Evolutionary conservation across 2,329 filamentous ascomycete genomes (phyloP).

Genomic region (Beauveria sp.): DNA sequence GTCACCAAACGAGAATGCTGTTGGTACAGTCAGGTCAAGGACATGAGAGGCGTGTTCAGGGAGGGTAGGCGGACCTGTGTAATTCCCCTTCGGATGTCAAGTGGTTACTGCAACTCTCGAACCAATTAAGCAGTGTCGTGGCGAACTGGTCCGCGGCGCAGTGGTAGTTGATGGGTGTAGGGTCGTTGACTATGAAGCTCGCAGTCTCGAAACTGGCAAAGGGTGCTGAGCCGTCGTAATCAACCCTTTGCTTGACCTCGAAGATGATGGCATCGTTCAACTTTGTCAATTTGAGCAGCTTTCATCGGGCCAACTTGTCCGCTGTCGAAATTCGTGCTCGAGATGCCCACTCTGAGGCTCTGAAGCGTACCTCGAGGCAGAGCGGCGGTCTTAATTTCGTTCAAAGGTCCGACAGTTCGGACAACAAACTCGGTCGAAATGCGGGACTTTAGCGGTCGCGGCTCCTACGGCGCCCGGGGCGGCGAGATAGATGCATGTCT

Average conservation of each 20-base stretch:
- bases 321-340: neutral
- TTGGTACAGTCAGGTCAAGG: too few relatives aligned
- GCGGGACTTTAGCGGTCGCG: neutral
- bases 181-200: too few relatives aligned
- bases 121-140: too few relatives aligned
- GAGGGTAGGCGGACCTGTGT: too few relatives aligned
- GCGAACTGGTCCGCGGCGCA: too few relatives aligned
- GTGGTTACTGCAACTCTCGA: too few relatives aligned
- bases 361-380: neutral
- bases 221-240: neutral
- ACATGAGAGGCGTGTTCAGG: too few relatives aligned
- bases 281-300: neutral
- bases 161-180: too few relatives aligned
- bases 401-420: neutral
- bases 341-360: neutral
- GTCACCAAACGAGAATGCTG: too few relatives aligned
- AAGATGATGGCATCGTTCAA: too few relatives aligned
- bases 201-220: neutral
- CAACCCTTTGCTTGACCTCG: neutral
- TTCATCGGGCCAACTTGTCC: neutral
- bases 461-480: too few relatives aligned
- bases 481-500: neutral
- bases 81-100: too few relatives aligned
- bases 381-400: neutral
- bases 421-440: neutral